phyloP scores from a whole-genome alignment of 176 grass and related monocot species.

The Otatea glauca region DNA sequence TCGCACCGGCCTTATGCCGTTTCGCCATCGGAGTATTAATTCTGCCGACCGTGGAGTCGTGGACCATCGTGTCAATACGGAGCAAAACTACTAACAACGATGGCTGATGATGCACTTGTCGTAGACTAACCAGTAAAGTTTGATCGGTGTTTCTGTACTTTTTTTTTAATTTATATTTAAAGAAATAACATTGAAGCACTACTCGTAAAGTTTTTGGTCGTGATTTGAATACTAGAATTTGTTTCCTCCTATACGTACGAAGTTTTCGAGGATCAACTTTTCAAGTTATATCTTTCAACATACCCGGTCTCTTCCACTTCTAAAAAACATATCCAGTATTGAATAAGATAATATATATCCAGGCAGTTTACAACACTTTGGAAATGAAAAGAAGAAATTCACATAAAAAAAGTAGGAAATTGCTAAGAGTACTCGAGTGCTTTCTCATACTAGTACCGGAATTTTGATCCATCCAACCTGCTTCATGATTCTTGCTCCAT shows the following conservation, averaged over 20 bases:
- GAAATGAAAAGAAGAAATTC: too few relatives aligned
- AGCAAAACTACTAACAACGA: not conserved
- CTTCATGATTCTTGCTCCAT: too few relatives aligned
- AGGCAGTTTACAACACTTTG: not conserved
- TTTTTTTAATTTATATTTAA: too few relatives aligned
- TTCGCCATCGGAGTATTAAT: not conserved
- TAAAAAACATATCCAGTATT: not conserved
- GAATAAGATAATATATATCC: not conserved
- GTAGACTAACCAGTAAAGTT: not conserved
- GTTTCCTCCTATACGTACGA: not conserved
- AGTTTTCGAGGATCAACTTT: not conserved
- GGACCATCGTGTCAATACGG: not conserved
- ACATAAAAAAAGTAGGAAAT: too few relatives aligned
- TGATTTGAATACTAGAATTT: slow-evolving; percentile 27
- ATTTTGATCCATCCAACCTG: too few relatives aligned
- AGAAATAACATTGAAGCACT: too few relatives aligned
- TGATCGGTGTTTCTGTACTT: too few relatives aligned
- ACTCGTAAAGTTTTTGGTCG: not conserved
- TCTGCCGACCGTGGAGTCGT: slow-evolving; percentile 8
- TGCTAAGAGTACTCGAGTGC: too few relatives aligned
- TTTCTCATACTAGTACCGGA: too few relatives aligned
- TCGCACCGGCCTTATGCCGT: not conserved
- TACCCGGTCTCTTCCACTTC: not conserved
- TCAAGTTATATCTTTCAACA: not conserved
- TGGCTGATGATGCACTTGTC: slow-evolving; percentile 9